These are phyloP conservation scores for Sonneratia caseolaris DNA, from an alignment of 345 rosid species.

Conservation along the genomic window DNA sequence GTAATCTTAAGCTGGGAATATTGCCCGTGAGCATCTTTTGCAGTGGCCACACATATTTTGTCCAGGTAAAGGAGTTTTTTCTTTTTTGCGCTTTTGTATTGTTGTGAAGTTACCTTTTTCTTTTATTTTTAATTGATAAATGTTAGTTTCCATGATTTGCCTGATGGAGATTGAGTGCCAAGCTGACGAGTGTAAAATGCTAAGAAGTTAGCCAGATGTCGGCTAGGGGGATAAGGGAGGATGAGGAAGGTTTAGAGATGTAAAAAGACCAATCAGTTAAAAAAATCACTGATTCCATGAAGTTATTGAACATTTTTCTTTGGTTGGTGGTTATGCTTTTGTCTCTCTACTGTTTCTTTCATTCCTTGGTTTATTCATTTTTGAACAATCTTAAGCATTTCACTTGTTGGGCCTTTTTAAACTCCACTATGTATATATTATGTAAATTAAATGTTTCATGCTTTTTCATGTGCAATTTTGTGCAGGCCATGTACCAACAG, in stretches of 20 bases:
- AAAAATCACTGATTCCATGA: not conserved
- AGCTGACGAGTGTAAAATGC: not conserved
- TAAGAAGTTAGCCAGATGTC: not conserved
- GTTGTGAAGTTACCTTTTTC: not conserved
- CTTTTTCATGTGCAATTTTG: constrained; percentile 9
- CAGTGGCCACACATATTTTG: constrained; percentile 92
- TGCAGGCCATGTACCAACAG: constrained; percentile 80
- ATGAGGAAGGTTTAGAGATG: not conserved
- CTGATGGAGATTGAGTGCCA: not conserved
- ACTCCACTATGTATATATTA: not conserved
- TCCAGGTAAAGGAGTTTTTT: constrained; percentile 48
- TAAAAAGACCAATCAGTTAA: not conserved
- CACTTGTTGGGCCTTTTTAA: not conserved
- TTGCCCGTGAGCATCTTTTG: constrained; percentile 94
- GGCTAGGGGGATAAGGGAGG: not conserved
- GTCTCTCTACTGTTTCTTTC: not conserved
- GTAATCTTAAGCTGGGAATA: constrained; percentile 85
- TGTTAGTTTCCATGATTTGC: not conserved
- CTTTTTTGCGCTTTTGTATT: not conserved
- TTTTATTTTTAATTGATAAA: not conserved
- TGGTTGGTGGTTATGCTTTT: not conserved
- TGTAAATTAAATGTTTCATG: not conserved
- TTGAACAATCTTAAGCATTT: not conserved
- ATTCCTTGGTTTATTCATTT: not conserved
- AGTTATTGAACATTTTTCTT: not conserved